Conservation (phyloP, 2,329 filamentous ascomycete genomes). For the Lizonia empirigonia region DNA sequence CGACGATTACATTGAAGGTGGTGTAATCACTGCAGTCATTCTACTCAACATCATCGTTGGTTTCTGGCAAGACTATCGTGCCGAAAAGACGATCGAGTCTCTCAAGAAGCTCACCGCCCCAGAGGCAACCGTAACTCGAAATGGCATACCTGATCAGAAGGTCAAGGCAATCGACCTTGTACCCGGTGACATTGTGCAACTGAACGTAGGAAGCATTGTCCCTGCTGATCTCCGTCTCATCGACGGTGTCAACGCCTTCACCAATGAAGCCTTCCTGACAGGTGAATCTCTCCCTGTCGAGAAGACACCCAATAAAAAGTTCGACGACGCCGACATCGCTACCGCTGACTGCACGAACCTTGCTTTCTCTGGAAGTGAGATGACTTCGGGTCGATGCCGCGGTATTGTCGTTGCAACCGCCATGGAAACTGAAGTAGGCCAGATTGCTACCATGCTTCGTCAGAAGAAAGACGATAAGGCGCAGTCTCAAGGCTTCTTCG, state of each 20-base stretch:
- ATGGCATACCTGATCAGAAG: slow-evolving; percentile 41
- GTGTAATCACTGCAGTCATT: slow-evolving; percentile 68
- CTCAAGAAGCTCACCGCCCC: slow-evolving; percentile 49
- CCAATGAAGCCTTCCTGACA: slow-evolving; percentile 76
- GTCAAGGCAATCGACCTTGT: slow-evolving; percentile 48
- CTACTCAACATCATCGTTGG: slow-evolving; percentile 71
- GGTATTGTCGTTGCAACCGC: slow-evolving; percentile 73
- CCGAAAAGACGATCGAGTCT: slow-evolving; percentile 51
- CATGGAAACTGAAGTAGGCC: slow-evolving; percentile 76
- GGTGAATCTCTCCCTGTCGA: slow-evolving; percentile 73
- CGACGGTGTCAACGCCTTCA: slow-evolving; percentile 73
- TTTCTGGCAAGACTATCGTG: slow-evolving; percentile 58
- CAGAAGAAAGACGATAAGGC: slow-evolving; percentile 60
- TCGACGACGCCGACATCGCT: slow-evolving; percentile 59
- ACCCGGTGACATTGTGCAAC: slow-evolving; percentile 48
- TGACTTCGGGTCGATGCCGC: slow-evolving; percentile 71
- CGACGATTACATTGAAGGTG: slow-evolving; percentile 66
- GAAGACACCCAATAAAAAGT: slow-evolving; percentile 64
- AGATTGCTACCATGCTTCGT: slow-evolving; percentile 72
- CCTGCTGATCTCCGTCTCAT: slow-evolving; percentile 68
- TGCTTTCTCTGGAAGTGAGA: slow-evolving; percentile 72
- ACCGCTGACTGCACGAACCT: slow-evolving; percentile 72
- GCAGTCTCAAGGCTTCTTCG: slow-evolving; percentile 55
- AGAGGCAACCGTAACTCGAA: slow-evolving; percentile 46
- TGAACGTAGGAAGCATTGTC: slow-evolving; percentile 64